These are phyloP conservation scores for Populus alba DNA, from an alignment of 345 rosid genomes.

Conservation along the genomic window DNA sequence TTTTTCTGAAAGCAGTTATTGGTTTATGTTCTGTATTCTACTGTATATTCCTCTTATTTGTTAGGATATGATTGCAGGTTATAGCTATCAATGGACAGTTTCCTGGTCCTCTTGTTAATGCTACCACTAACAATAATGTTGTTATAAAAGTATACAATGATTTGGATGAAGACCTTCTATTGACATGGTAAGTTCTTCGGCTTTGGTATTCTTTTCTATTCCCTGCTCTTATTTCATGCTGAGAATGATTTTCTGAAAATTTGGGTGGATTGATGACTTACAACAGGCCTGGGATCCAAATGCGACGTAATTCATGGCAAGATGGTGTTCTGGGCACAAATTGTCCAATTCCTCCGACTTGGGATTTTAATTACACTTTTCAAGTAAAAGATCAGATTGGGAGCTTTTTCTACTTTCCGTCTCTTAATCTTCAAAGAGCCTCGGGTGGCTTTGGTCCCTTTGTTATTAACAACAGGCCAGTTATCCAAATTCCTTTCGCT, in stretches of 20 bases:
- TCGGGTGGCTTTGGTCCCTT: slow-evolving; percentile 93
- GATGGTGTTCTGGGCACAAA: slow-evolving; percentile 89
- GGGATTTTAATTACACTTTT: slow-evolving; percentile 78
- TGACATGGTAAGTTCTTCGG: slow-evolving; percentile 63
- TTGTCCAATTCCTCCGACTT: slow-evolving; percentile 68
- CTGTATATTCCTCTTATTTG: background rate
- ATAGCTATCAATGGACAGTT: slow-evolving; percentile 71
- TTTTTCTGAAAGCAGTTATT: background rate
- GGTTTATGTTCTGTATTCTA: background rate
- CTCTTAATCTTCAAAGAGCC: slow-evolving; percentile 81
- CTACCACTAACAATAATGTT: slow-evolving; percentile 76
- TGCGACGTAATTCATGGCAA: slow-evolving; percentile 87
- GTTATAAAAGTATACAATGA: slow-evolving; percentile 59
- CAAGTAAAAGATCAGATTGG: slow-evolving; percentile 97
- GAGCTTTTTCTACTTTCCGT: slow-evolving; percentile 81
- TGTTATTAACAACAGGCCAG: slow-evolving; percentile 55
- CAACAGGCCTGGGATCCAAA: slow-evolving; percentile 79
- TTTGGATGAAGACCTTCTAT: slow-evolving; percentile 69
- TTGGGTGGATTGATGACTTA: slow-evolving; percentile 1
- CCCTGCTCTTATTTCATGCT: background rate
- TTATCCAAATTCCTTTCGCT: slow-evolving; percentile 71
- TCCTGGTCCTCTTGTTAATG: slow-evolving; percentile 72
- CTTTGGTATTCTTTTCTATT: background rate
- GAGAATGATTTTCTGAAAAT: slow-evolving; percentile 2
- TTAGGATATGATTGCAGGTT: slow-evolving; percentile 48